phyloP scores from a whole-genome alignment of 108 stramenopile species.

The Nitzschia sp. region DNA sequence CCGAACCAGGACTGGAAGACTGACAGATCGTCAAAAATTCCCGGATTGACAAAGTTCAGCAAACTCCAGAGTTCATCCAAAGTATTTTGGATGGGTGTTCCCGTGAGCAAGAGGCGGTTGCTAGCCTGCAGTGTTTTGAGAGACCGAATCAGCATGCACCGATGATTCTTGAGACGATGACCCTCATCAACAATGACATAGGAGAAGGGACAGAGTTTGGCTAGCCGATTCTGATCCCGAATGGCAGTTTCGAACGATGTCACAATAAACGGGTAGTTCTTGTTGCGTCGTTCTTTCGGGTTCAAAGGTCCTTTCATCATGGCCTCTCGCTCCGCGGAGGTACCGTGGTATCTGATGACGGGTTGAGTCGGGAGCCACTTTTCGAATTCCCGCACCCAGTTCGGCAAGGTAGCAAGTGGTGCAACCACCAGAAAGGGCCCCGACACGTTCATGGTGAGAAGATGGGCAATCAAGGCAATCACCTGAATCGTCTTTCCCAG shows the following conservation, averaged over 20 bases:
- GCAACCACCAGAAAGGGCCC: constrained; percentile 96
- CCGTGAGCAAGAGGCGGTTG: constrained; percentile 91
- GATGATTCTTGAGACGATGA: constrained; percentile 96
- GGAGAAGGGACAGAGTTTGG: constrained; percentile 78
- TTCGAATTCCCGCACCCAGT: constrained; percentile 96
- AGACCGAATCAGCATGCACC: constrained; percentile 88
- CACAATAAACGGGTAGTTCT: constrained; percentile 89
- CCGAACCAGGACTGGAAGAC: constrained; percentile 99
- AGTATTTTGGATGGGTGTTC: constrained; percentile 98
- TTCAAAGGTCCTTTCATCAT: constrained; percentile 74
- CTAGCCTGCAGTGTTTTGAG: constrained; percentile 85
- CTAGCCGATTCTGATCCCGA: constrained; percentile 74
- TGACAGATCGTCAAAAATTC: constrained; percentile 96
- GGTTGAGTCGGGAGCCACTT: constrained; percentile 93
- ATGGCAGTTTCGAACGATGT: constrained; percentile 96
- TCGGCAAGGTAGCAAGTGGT: constrained; percentile 97
- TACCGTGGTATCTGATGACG: constrained; percentile 94
- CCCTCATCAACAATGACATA: constrained; percentile 98
- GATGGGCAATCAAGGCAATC: constrained; percentile 92
- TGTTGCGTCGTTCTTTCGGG: constrained; percentile 51
- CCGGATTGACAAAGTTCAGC: constrained; percentile 98
- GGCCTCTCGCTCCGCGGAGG: constrained; percentile 76
- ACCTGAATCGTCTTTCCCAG: constrained; percentile 92
- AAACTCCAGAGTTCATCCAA: constrained; percentile 97
- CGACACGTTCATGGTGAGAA: constrained; percentile 80